Conservation (phyloP, 1,284 basidiomycete species). For the Coniophora puteana region DNA sequence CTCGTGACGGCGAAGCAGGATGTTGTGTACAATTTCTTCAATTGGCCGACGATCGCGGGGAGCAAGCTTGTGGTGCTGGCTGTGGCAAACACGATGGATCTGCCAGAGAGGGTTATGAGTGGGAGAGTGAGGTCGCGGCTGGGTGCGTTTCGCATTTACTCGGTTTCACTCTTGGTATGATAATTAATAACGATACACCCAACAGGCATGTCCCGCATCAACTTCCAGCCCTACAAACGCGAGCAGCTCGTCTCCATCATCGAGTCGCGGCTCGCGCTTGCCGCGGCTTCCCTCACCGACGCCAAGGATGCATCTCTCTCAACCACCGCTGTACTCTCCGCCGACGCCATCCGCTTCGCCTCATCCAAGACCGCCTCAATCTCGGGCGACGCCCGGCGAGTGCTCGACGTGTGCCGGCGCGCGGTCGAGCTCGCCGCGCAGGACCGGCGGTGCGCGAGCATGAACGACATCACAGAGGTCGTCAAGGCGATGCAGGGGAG, state of each 20-base stretch:
- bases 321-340: conserved; percentile 54
- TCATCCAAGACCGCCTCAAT: conserved; percentile 91
- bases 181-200: conserved; percentile 5
- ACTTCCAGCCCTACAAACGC: conserved; percentile 90
- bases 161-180: neutral
- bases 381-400: conserved; percentile 92
- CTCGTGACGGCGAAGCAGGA: conserved; percentile 95
- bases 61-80: conserved; percentile 93
- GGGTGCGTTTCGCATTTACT: conserved; percentile 47
- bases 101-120: conserved; percentile 91
- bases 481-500: conserved; percentile 90
- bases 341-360: conserved; percentile 86
- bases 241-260: conserved; percentile 86
- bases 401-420: conserved; percentile 90
- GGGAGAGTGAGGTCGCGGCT: conserved; percentile 91
- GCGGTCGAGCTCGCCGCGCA: conserved; percentile 78
- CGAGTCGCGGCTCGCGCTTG: conserved; percentile 67
- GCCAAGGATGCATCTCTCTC: conserved; percentile 20
- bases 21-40: conserved; percentile 99
- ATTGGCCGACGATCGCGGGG: conserved; percentile 91
- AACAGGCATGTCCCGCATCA: conserved; percentile 90
- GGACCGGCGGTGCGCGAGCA: conserved; percentile 54
- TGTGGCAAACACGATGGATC: conserved; percentile 98
- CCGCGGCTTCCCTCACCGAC: conserved; percentile 45
- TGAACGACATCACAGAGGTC: conserved; percentile 77